Conservation (phyloP, 2,329 filamentous ascomycete species). For the Talaromyces rugulosus region DNA sequence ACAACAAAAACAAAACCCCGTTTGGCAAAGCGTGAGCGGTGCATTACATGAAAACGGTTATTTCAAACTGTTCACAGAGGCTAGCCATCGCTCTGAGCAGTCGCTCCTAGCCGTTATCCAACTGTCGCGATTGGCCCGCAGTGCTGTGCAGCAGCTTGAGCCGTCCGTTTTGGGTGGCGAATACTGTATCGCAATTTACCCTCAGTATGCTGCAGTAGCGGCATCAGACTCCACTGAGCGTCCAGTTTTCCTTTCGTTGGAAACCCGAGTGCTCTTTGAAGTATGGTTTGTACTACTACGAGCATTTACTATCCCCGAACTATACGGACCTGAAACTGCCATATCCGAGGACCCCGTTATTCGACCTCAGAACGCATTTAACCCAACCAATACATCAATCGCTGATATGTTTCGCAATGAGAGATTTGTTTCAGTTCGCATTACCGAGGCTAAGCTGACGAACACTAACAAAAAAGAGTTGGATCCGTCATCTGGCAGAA, state of each 20-base stretch:
- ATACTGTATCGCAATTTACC: conserved; percentile 92
- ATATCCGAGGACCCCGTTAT: conserved; percentile 37
- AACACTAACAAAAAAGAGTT: conserved; percentile 18
- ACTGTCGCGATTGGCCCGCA: conserved; percentile 81
- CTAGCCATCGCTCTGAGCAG: conserved; percentile 53
- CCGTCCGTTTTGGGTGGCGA: conserved; percentile 87
- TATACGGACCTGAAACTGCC: conserved; percentile 64
- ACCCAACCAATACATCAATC: conserved; percentile 30
- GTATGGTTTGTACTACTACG: conserved; percentile 93
- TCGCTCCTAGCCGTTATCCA: conserved; percentile 78
- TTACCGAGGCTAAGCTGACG: conserved; percentile 59
- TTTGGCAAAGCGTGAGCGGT: conserved; percentile 87
- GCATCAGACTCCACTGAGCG: conserved; percentile 71
- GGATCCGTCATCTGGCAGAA: conserved; percentile 25
- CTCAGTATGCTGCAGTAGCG: conserved; percentile 76
- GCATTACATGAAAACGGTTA: conserved; percentile 93
- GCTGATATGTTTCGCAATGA: conserved; percentile 65
- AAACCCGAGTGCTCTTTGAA: conserved; percentile 86
- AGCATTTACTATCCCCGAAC: conserved; percentile 85
- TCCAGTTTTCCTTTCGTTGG: conserved; percentile 85
- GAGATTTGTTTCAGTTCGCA: conserved; percentile 54
- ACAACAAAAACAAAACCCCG: conserved; percentile 54
- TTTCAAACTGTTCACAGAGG: conserved; percentile 83
- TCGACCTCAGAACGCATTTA: conserved; percentile 23
- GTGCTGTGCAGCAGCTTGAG: conserved; percentile 85